Conservation (phyloP, 345 rosid species). For the Carallia brachiata region DNA sequence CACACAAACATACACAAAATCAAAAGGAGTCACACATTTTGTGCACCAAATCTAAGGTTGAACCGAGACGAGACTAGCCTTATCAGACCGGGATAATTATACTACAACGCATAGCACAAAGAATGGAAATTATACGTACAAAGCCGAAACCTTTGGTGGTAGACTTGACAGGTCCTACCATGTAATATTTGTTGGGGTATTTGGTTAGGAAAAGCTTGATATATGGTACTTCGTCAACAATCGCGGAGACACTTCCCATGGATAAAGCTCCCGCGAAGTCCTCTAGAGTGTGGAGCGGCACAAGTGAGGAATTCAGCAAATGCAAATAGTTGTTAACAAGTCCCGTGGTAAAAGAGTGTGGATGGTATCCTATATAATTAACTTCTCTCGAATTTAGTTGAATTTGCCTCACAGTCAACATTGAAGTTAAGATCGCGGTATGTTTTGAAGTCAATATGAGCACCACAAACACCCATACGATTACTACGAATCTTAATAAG, state of each 20-base stretch:
- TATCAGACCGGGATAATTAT: too few relatives aligned
- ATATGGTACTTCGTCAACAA: slow-evolving; percentile 24
- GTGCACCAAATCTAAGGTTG: too few relatives aligned
- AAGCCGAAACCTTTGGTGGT: slow-evolving; percentile 43
- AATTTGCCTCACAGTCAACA: slow-evolving; percentile 14
- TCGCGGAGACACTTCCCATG: slow-evolving; percentile 25
- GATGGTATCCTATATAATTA: not conserved
- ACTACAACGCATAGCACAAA: too few relatives aligned
- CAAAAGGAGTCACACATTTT: too few relatives aligned
- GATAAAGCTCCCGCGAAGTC: slow-evolving; percentile 23
- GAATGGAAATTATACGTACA: slow-evolving; percentile 23
- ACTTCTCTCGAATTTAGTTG: slow-evolving; percentile 3
- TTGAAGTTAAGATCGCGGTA: slow-evolving; percentile 39
- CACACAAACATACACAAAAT: too few relatives aligned
- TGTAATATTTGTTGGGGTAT: slow-evolving; percentile 18
- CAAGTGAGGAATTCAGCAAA: not conserved
- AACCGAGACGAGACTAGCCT: too few relatives aligned
- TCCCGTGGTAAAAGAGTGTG: not conserved
- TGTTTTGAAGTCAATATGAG: slow-evolving; percentile 40
- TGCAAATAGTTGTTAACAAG: not conserved
- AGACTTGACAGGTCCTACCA: slow-evolving; percentile 18
- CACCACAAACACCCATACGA: slow-evolving; percentile 35
- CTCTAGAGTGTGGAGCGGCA: not conserved
- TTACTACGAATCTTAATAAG: slow-evolving; percentile 35
- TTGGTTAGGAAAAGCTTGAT: slow-evolving; percentile 15